Percentiles rank a stretch among this genome's conserved stretches.
phyloP scores from a whole-genome alignment of 306 rosid species.

The Macrotyloma uniflorum region DNA sequence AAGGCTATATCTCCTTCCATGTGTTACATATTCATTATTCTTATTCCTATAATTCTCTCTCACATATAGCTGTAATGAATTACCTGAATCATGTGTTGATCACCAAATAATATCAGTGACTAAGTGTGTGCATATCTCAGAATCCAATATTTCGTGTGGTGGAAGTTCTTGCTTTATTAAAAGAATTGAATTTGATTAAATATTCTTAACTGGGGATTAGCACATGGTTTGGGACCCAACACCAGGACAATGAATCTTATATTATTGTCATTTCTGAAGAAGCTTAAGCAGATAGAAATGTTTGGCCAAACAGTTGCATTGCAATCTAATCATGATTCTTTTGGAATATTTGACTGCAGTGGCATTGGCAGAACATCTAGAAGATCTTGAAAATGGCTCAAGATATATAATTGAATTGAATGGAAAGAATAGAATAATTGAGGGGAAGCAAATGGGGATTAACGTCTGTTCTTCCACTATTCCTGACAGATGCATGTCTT shows the following conservation, averaged over 20 bases:
- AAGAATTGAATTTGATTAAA: not conserved
- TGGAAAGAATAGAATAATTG: not conserved
- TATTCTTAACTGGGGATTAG: not conserved
- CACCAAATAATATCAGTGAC: constrained; percentile 4
- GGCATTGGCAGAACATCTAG: constrained; percentile 28
- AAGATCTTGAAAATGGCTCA: constrained; percentile 13
- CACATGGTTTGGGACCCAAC: constrained; percentile 32
- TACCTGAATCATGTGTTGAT: not conserved
- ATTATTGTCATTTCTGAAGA: constrained; percentile 1
- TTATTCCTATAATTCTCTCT: too few species aligned
- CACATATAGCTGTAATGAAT: too few species aligned
- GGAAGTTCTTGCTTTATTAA: not conserved
- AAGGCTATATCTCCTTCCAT: too few species aligned
- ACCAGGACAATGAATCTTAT: not conserved
- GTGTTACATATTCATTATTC: too few species aligned
- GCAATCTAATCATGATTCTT: constrained; percentile 10
- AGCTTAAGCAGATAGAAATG: not conserved
- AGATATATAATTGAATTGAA: not conserved
- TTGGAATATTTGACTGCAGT: constrained; percentile 36
- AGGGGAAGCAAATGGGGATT: not conserved
- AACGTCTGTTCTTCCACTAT: not conserved
- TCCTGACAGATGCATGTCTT: not conserved
- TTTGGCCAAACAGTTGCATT: not conserved
- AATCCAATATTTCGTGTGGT: not conserved
- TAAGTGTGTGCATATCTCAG: not conserved